Evolutionary conservation across 1,139 yeast species (phyloP).

Genomic region (Candida smagusa): DNA sequence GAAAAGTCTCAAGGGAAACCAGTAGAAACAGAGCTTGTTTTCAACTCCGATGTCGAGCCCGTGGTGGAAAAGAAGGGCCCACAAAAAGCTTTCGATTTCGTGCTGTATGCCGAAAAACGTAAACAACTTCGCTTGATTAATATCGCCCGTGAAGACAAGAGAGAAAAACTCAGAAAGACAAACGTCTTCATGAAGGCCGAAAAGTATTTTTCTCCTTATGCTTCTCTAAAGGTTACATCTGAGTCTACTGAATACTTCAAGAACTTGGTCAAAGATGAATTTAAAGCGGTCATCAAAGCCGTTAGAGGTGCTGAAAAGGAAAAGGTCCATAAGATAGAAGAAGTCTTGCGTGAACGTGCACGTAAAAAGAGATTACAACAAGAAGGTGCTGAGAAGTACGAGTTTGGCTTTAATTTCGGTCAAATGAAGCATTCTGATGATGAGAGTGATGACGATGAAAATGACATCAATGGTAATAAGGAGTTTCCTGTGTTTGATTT

Average conservation of each 20-base stretch:
- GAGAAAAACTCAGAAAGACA: slow-evolving; percentile 20
- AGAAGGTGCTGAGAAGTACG: slow-evolving; percentile 18
- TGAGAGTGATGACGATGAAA: slow-evolving; percentile 19
- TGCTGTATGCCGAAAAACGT: slow-evolving; percentile 51
- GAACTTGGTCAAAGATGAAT: slow-evolving; percentile 30
- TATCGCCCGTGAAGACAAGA: slow-evolving; percentile 18
- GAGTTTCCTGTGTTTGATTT: slow-evolving; percentile 16
- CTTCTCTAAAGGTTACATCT: slow-evolving; percentile 21
- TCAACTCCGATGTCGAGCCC: not conserved
- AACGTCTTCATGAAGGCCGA: slow-evolving; percentile 49
- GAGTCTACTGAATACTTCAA: slow-evolving; percentile 25
- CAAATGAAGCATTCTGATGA: slow-evolving; percentile 21
- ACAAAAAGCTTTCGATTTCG: slow-evolving; percentile 47
- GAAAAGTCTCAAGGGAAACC: not conserved
- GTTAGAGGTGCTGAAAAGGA: slow-evolving; percentile 31
- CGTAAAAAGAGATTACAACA: slow-evolving; percentile 19
- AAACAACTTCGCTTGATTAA: slow-evolving; percentile 13
- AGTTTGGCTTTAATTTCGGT: slow-evolving; percentile 32
- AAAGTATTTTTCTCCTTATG: slow-evolving; percentile 37
- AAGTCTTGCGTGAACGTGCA: slow-evolving; percentile 21
- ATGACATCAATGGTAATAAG: slow-evolving; percentile 9
- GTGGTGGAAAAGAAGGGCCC: not conserved
- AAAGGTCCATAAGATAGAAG: slow-evolving; percentile 20
- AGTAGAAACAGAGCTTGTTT: not conserved
- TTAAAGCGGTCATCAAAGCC: slow-evolving; percentile 32